Conservation (phyloP, 2,329 filamentous ascomycete species). For the Orbilia blumenaviensis region DNA sequence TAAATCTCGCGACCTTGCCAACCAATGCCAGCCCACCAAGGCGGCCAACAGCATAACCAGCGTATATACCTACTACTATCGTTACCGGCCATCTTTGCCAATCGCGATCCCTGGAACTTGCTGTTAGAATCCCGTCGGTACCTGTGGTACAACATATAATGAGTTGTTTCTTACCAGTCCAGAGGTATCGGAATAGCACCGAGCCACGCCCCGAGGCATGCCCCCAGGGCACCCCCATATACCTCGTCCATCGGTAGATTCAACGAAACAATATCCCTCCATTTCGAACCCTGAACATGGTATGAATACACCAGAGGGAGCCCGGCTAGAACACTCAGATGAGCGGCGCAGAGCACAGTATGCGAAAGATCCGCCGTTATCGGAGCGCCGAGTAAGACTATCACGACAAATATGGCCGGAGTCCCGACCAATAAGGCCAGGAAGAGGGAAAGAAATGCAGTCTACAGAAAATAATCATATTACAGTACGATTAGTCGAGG, state of each 20-base stretch:
- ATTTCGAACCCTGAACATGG: constrained; percentile 76
- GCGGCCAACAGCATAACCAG: constrained; percentile 78
- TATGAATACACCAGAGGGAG: constrained; percentile 87
- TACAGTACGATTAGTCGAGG: background rate
- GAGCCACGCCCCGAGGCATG: constrained; percentile 83
- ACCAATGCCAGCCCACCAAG: constrained; percentile 66
- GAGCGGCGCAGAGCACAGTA: constrained; percentile 80
- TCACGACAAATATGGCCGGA: constrained; percentile 67
- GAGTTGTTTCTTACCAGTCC: constrained; percentile 73
- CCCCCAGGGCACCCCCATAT: constrained; percentile 82
- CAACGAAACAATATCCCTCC: constrained; percentile 75
- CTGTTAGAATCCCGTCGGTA: background rate
- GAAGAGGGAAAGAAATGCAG: constrained; percentile 74
- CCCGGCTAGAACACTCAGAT: constrained; percentile 79
- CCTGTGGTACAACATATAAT: background rate
- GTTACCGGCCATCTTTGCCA: constrained; percentile 99
- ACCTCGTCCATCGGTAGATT: constrained; percentile 81
- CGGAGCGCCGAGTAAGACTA: constrained; percentile 91
- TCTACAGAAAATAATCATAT: constrained; percentile 63
- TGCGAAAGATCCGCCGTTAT: constrained; percentile 80
- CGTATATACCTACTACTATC: constrained; percentile 81
- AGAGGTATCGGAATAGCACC: constrained; percentile 94
- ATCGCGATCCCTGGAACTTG: constrained; percentile 75
- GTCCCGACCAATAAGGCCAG: constrained; percentile 66
- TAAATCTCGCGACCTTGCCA: constrained; percentile 59